Evolutionary conservation across 73 alveolate genomes (phyloP).

Genomic region (Symbiodinium pilosum): DNA sequence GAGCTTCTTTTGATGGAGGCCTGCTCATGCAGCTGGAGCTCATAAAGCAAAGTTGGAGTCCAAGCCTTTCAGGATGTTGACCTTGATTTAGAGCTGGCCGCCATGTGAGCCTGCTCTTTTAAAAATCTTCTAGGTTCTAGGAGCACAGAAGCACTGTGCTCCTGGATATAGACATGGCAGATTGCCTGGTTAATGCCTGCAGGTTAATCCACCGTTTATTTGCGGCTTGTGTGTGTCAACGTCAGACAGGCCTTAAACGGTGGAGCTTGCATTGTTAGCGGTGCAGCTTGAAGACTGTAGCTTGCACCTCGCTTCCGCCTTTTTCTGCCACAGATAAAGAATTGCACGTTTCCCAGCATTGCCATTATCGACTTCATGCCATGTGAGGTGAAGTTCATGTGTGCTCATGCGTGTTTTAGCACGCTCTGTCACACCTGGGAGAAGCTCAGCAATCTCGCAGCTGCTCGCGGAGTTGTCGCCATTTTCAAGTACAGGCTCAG

Average conservation of each 20-base stretch:
- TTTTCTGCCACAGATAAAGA: neutral
- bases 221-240: neutral
- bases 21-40: neutral
- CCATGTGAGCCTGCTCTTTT: neutral
- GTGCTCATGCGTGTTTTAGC: too few species aligned
- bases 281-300: conserved; percentile 2
- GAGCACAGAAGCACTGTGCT: neutral
- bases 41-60: too few species aligned
- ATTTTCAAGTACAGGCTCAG: too few species aligned
- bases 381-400: too few species aligned
- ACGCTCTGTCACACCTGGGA: too few species aligned
- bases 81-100: neutral
- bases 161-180: neutral
- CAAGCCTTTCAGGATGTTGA: conserved; percentile 9
- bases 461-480: too few species aligned
- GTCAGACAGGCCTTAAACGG: too few species aligned
- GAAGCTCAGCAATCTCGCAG: too few species aligned
- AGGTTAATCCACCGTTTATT: neutral
- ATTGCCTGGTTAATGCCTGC: neutral
- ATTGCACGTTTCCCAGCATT: too few species aligned
- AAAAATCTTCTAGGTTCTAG: too few species aligned
- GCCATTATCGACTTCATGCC: too few species aligned
- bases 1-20: neutral
- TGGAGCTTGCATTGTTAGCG: neutral
- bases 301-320: neutral